Conservation (phyloP, 768 basidiomycete genomes). For the Russula vinacea region DNA sequence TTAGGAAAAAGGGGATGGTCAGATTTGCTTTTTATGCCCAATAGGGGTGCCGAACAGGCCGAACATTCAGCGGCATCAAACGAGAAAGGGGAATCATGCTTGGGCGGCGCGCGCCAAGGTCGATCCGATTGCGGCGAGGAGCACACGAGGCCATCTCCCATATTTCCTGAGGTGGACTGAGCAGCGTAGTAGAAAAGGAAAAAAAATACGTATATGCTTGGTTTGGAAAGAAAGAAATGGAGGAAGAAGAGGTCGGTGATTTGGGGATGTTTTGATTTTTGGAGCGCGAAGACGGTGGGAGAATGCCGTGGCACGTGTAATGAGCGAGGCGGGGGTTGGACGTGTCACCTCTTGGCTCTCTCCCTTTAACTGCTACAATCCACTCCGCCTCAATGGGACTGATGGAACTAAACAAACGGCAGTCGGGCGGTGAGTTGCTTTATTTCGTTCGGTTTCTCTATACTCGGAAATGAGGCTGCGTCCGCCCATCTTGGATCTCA, state of each 20-base stretch:
- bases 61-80: background rate
- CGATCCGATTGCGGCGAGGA: background rate
- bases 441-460: background rate
- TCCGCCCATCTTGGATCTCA: background rate
- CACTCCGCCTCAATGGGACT: background rate
- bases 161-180: too few relatives aligned
- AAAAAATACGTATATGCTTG: too few relatives aligned
- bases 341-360: too few relatives aligned
- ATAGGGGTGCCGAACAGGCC: background rate
- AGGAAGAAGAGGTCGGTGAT: background rate
- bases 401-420: constrained; percentile 9
- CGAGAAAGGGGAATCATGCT: background rate
- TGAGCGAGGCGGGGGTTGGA: background rate
- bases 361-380: background rate
- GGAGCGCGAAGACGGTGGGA: background rate
- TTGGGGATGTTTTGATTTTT: background rate
- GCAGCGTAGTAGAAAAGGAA: too few relatives aligned
- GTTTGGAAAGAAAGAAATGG: background rate
- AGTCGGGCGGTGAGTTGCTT: background rate
- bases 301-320: background rate
- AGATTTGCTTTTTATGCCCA: too few relatives aligned
- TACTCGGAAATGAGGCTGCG: background rate
- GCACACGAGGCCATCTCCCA: background rate
- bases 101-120: background rate
- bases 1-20: background rate